Evolutionary conservation across 306 rosid species (phyloP).

Genomic region (Cicer yamashitae): DNA sequence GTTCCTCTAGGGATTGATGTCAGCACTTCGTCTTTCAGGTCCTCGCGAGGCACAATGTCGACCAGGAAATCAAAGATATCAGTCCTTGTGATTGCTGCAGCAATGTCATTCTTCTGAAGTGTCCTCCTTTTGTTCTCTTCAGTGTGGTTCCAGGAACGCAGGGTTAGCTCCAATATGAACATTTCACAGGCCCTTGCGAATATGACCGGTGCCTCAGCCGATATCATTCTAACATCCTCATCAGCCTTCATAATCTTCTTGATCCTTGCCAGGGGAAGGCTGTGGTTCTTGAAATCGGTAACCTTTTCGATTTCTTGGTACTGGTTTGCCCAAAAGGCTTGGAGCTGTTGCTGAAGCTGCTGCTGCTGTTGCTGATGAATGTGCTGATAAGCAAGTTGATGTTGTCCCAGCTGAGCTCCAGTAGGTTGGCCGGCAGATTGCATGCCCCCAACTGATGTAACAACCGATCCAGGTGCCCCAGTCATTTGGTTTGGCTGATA

Average conservation of each 20-base stretch:
- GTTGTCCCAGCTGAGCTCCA: slow-evolving; percentile 62
- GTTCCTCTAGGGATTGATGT: slow-evolving; percentile 64
- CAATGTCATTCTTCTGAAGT: slow-evolving; percentile 61
- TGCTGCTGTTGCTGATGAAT: slow-evolving; percentile 67
- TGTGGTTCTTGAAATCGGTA: slow-evolving; percentile 62
- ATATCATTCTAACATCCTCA: slow-evolving; percentile 63
- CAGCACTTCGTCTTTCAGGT: slow-evolving; percentile 64
- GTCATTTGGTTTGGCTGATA: slow-evolving; percentile 54
- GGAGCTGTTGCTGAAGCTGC: slow-evolving; percentile 63
- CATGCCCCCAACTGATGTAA: slow-evolving; percentile 52
- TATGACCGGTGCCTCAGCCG: slow-evolving; percentile 61
- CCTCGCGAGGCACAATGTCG: slow-evolving; percentile 64
- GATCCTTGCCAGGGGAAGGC: slow-evolving; percentile 66
- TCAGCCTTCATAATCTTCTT: slow-evolving; percentile 69
- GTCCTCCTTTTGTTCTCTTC: slow-evolving; percentile 67
- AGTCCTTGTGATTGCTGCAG: slow-evolving; percentile 64
- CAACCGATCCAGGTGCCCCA: slow-evolving; percentile 49
- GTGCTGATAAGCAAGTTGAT: slow-evolving; percentile 65
- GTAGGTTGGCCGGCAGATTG: slow-evolving; percentile 55
- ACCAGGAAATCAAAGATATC: slow-evolving; percentile 61
- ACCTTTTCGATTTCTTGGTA: slow-evolving; percentile 62
- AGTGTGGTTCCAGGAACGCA: slow-evolving; percentile 68
- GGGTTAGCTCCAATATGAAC: slow-evolving; percentile 60
- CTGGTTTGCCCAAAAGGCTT: slow-evolving; percentile 53
- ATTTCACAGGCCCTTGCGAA: slow-evolving; percentile 66